phyloP scores from a whole-genome alignment of 345 rosid species.

The sweet orange (Citrus sinensis) region DNA sequence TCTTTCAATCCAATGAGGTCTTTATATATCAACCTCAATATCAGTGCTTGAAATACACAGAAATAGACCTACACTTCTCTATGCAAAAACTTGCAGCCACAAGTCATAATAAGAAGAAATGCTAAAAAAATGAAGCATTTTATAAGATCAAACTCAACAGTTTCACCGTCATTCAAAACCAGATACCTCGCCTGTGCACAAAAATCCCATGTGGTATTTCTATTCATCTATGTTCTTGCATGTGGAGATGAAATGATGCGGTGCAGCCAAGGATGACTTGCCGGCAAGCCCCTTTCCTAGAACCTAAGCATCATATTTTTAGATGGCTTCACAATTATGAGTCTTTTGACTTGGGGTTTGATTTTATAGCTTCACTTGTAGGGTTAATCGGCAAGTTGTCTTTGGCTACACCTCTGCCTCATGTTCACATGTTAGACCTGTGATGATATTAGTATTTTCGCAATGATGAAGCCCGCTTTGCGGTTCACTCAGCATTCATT shows the following conservation, averaged over 20 bases:
- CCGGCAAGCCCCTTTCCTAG: conserved; percentile 17
- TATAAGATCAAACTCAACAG: too few relatives aligned
- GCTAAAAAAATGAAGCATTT: too few relatives aligned
- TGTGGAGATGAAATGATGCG: conserved; percentile 29
- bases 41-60: neutral
- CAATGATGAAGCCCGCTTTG: neutral
- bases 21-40: neutral
- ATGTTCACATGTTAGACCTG: conserved; percentile 31
- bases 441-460: conserved; percentile 17
- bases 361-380: neutral
- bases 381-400: conserved; percentile 36
- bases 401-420: conserved; percentile 37
- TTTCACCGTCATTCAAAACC: neutral
- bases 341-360: neutral
- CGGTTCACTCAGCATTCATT: neutral
- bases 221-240: conserved; percentile 32
- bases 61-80: neutral
- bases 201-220: neutral
- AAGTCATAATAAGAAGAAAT: too few relatives aligned
- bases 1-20: neutral
- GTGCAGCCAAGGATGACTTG: conserved; percentile 59
- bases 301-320: neutral
- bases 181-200: neutral
- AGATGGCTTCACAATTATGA: neutral
- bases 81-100: neutral